Percentiles rank a stretch among this genome's conserved stretches.
phyloP scores from a whole-genome alignment of 352 stramenopile species.

The Elongisporangium prolatum region DNA sequence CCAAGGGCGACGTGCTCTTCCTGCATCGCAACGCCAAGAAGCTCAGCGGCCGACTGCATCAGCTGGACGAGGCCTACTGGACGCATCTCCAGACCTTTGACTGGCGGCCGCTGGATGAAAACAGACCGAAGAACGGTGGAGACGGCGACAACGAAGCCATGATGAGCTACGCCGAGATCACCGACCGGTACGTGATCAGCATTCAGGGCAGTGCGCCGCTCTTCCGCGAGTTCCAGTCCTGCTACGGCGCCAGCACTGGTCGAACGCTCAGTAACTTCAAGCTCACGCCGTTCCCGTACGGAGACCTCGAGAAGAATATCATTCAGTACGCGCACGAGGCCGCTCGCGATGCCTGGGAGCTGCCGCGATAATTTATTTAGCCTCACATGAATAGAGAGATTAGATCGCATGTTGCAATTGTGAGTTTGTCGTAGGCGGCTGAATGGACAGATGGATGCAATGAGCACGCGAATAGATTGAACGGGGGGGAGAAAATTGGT shows the following conservation, averaged over 20 bases:
- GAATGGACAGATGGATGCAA: no score
- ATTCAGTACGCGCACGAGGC: constrained; percentile 49
- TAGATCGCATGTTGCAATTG: not conserved
- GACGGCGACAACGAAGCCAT: constrained; percentile 13
- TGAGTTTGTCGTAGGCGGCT: no score
- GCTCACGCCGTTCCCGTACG: constrained; percentile 38
- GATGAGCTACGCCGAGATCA: constrained; percentile 43
- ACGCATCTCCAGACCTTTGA: constrained; percentile 41
- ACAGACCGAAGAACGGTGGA: not conserved
- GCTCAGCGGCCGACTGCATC: constrained; percentile 42
- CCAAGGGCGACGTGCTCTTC: constrained; percentile 49
- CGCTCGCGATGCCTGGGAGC: constrained; percentile 6
- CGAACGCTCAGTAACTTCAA: constrained; percentile 29
- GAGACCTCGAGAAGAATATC: constrained; percentile 40
- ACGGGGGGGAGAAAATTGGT: not conserved
- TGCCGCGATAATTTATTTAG: not conserved
- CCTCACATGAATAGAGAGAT: not conserved
- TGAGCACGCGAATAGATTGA: not conserved
- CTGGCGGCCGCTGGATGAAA: constrained; percentile 13
- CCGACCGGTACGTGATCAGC: constrained; percentile 35
- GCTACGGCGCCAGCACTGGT: constrained; percentile 39
- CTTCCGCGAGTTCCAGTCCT: constrained; percentile 47
- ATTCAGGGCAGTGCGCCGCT: constrained; percentile 34
- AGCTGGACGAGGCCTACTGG: constrained; percentile 35
- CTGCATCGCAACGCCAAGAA: constrained; percentile 74